Conservation (phyloP, 176 grass and related monocot genomes). For the Carex myosuroides region DNA sequence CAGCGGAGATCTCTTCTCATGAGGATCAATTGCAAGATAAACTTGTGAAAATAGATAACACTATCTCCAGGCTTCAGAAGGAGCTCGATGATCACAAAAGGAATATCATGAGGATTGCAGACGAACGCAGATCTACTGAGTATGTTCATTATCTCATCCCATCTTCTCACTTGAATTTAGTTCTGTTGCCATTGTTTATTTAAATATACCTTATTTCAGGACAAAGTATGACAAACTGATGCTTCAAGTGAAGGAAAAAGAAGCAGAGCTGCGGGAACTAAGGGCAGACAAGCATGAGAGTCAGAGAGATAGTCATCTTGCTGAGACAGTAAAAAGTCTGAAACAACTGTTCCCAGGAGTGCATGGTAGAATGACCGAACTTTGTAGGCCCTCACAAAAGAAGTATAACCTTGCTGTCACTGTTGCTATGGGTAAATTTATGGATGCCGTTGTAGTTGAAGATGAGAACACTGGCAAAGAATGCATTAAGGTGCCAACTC, state of each 20-base stretch:
- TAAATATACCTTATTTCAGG: slow-evolving; percentile 32
- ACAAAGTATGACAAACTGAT: slow-evolving; percentile 67
- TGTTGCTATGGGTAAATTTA: slow-evolving; percentile 98
- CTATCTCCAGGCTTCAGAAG: slow-evolving; percentile 56
- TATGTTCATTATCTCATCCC: slow-evolving; percentile 34
- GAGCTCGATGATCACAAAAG: slow-evolving; percentile 49
- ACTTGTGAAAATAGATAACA: slow-evolving; percentile 57
- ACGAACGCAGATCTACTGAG: slow-evolving; percentile 79
- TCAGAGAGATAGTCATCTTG: slow-evolving; percentile 74
- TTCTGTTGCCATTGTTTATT: slow-evolving; percentile 8
- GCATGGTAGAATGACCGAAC: slow-evolving; percentile 98
- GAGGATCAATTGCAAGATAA: slow-evolving; percentile 49
- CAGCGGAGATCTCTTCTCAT: slow-evolving; percentile 73
- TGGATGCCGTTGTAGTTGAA: slow-evolving; percentile 97
- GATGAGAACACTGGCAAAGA: slow-evolving; percentile 96
- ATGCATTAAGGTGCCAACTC: slow-evolving; percentile 75
- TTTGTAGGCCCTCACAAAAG: slow-evolving; percentile 91
- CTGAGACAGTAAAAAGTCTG: slow-evolving; percentile 81
- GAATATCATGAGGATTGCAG: slow-evolving; percentile 57
- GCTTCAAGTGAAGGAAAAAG: slow-evolving; percentile 72
- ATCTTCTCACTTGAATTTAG: background rate
- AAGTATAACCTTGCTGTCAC: slow-evolving; percentile 98
- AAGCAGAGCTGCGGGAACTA: slow-evolving; percentile 68
- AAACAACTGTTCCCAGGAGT: slow-evolving; percentile 86
- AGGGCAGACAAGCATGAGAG: slow-evolving; percentile 98